A percentile compares a stretch with the other conserved stretches of the same genome.
Conservation (phyloP, 1,284 basidiomycete species). For the Ustilago sp. region DNA sequence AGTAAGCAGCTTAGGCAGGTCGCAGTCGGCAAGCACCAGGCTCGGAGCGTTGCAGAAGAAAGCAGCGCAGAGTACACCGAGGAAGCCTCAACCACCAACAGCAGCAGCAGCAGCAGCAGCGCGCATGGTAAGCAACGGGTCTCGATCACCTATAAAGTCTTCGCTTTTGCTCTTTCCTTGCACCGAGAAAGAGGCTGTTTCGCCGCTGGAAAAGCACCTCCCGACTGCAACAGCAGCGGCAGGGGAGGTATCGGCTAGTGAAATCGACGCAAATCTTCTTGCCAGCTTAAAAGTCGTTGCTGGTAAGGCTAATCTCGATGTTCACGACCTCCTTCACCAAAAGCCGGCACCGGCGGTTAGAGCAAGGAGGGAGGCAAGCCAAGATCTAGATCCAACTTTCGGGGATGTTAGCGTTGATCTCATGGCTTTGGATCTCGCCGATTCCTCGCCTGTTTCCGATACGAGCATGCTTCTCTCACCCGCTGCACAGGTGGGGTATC, state of each 20-base stretch:
- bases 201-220: background rate
- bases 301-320: constrained; percentile 45
- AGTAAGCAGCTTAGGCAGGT: constrained; percentile 11
- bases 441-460: constrained; percentile 28
- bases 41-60: constrained; percentile 11
- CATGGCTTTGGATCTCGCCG: constrained; percentile 41
- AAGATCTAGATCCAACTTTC: constrained; percentile 35
- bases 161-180: constrained; percentile 34
- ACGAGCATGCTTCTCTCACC: constrained; percentile 29
- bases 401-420: constrained; percentile 36
- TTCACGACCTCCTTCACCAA: constrained; percentile 26
- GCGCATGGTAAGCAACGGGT: constrained; percentile 12
- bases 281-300: constrained; percentile 42
- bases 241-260: constrained; percentile 18
- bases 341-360: constrained; percentile 8
- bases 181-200: background rate
- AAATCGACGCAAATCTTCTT: constrained; percentile 40
- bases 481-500: background rate
- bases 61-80: constrained; percentile 7
- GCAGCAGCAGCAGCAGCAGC: background rate
- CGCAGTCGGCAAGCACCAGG: constrained; percentile 10
- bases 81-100: background rate
- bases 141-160: constrained; percentile 42
- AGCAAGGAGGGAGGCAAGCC: constrained; percentile 13
- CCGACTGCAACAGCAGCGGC: background rate